Percentiles rank a stretch among this genome's conserved stretches.
These are phyloP conservation scores for Pittosporum tobira DNA, from an alignment of 129 eudicot genomes.

Conservation along the genomic window DNA sequence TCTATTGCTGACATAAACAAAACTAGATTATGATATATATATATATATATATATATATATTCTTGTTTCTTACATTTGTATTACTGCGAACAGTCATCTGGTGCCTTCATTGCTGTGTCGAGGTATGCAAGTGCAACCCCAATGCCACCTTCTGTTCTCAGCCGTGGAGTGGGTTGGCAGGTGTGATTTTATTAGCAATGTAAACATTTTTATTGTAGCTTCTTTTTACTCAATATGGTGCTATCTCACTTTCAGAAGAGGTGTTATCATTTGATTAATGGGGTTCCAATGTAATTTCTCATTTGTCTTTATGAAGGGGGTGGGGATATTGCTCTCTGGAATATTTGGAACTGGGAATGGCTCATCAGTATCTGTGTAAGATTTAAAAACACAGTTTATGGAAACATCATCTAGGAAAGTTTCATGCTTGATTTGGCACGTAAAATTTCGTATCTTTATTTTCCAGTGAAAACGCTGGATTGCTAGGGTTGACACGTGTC, in stretches of 20 bases:
- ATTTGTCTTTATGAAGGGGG: constrained; percentile 40
- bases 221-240: not conserved
- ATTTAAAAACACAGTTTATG: not conserved
- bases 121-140: constrained; percentile 98
- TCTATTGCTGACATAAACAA: not conserved
- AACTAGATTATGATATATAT: not conserved
- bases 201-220: not conserved
- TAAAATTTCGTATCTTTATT: not conserved
- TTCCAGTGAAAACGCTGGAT: constrained; percentile 90
- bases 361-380: constrained; percentile 89
- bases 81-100: constrained; percentile 59
- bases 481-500: constrained; percentile 85
- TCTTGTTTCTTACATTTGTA: not conserved
- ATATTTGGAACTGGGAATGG: constrained; percentile 91
- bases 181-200: constrained; percentile 22
- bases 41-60: too few relatives aligned
- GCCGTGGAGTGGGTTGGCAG: constrained; percentile 99
- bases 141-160: constrained; percentile 79
- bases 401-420: constrained; percentile 2
- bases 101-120: constrained; percentile 75
- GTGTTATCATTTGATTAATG: not conserved
- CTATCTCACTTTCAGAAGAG: not conserved
- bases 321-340: constrained; percentile 85
- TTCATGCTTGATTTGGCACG: not conserved
- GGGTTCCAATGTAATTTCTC: not conserved